Conservation (phyloP, 73 alveolate species). For the Uronychia binucleata region DNA sequence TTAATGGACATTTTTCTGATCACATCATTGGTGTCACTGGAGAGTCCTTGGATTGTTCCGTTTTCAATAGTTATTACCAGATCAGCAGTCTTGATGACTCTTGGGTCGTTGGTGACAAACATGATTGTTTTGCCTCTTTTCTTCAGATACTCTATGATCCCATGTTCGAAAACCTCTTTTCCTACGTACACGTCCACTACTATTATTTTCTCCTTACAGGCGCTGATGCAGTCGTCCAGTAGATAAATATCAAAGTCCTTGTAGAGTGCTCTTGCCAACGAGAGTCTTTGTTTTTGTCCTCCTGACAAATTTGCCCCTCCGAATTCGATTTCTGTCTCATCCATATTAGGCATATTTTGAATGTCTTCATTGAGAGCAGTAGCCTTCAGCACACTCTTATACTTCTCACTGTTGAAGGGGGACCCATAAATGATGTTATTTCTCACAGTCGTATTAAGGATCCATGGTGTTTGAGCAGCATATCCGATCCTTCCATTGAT, state of each 20-base stretch:
- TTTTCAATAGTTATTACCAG: background rate
- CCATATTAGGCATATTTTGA: conserved; percentile 26
- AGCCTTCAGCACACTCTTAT: conserved; percentile 23
- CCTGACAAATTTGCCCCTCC: conserved; percentile 63
- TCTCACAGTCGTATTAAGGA: conserved; percentile 84
- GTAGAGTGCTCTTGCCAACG: conserved; percentile 97
- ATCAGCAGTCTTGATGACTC: background rate
- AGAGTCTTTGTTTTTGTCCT: conserved; percentile 96
- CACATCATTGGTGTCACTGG: background rate
- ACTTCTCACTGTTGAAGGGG: conserved; percentile 69
- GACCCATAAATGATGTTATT: conserved; percentile 90
- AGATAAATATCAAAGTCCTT: conserved; percentile 75
- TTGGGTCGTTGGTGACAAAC: conserved; percentile 3
- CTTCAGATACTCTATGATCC: background rate
- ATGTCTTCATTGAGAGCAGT: conserved; percentile 49
- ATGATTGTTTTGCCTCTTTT: conserved; percentile 1
- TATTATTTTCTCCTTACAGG: too few relatives aligned
- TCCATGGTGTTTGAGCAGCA: conserved; percentile 93
- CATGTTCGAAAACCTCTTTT: conserved; percentile 80
- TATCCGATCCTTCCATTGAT: conserved; percentile 70
- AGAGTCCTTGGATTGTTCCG: background rate
- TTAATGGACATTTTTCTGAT: background rate
- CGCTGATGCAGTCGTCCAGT: conserved; percentile 92
- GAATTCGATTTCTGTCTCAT: conserved; percentile 43
- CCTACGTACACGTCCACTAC: conserved; percentile 96